Conservation (phyloP, 1,284 basidiomycete genomes). For the Coriolopsis trogii region DNA sequence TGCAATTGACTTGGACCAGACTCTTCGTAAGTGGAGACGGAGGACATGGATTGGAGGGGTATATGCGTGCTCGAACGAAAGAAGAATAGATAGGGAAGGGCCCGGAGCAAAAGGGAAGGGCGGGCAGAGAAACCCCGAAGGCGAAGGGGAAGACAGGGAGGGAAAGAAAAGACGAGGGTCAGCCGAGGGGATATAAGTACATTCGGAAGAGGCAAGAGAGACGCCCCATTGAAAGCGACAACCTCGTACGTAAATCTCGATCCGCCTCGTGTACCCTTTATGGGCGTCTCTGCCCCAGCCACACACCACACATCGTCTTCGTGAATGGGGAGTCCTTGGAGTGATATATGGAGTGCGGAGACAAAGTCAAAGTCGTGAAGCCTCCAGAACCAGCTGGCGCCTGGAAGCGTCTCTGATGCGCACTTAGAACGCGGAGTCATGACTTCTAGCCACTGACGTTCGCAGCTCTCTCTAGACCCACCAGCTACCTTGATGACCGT, state of each 20-base stretch:
- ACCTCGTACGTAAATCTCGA: constrained; percentile 23
- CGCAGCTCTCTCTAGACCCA: too few relatives aligned
- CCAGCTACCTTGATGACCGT: too few relatives aligned
- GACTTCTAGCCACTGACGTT: too few relatives aligned
- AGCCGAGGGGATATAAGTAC: constrained; percentile 2
- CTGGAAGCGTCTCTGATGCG: too few relatives aligned
- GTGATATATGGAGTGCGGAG: too few relatives aligned
- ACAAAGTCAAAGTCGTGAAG: too few relatives aligned
- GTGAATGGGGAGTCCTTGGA: too few relatives aligned
- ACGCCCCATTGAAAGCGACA: constrained; percentile 14
- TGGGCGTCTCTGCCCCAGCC: too few relatives aligned
- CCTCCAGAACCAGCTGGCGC: too few relatives aligned
- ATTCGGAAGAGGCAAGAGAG: background rate
- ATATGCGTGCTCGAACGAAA: background rate
- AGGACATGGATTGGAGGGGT: constrained; percentile 15
- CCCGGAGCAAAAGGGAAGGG: background rate
- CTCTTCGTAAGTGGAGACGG: constrained; percentile 14
- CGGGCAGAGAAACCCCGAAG: constrained; percentile 9
- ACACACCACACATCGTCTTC: too few relatives aligned
- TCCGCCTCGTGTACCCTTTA: constrained; percentile 17
- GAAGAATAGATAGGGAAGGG: background rate
- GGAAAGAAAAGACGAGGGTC: background rate
- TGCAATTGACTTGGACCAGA: constrained; percentile 4
- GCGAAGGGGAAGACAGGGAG: constrained; percentile 6
- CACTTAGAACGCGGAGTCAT: too few relatives aligned